These are phyloP conservation scores for Stagonosporopsis vannaccii DNA, from an alignment of 2,329 filamentous ascomycete species.

Conservation along the genomic window DNA sequence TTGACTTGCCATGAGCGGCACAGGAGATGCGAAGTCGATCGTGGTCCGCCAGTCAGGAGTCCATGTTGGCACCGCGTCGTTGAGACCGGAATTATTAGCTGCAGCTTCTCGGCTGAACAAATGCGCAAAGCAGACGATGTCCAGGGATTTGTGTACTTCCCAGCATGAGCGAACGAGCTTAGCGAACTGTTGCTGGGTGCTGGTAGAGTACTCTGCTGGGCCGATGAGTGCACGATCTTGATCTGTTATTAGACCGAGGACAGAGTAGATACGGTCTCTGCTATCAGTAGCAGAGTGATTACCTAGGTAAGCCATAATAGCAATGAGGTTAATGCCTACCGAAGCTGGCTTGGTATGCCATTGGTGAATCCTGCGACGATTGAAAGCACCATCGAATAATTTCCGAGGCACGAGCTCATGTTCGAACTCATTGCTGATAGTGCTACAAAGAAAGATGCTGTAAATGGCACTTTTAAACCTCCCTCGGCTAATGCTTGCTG, in stretches of 20 bases:
- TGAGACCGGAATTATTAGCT: constrained; percentile 16
- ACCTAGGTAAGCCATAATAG: constrained; percentile 40
- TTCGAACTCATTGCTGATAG: constrained; percentile 30
- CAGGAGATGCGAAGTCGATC: constrained; percentile 39
- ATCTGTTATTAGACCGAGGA: constrained; percentile 37
- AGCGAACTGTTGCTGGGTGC: constrained; percentile 29
- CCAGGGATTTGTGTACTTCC: constrained; percentile 30
- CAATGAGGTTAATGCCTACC: constrained; percentile 32
- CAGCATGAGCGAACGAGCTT: constrained; percentile 41
- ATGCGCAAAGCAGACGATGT: constrained; percentile 43
- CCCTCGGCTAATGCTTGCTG: constrained; percentile 29
- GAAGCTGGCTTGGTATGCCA: constrained; percentile 27
- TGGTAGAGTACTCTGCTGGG: constrained; percentile 32
- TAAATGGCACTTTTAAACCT: constrained; percentile 42
- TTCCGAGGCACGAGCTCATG: constrained; percentile 34
- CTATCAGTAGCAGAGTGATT: constrained; percentile 39
- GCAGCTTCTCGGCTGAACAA: constrained; percentile 36
- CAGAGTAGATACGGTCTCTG: constrained; percentile 41
- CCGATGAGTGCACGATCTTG: constrained; percentile 34
- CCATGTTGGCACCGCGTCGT: constrained; percentile 34
- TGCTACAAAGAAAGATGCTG: constrained; percentile 38
- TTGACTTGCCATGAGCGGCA: constrained; percentile 45
- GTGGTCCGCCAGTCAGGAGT: constrained; percentile 39
- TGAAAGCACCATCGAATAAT: constrained; percentile 40
- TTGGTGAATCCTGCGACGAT: constrained; percentile 40